A percentile compares a stretch with the other conserved stretches of the same genome.
phyloP scores from a whole-genome alignment of 2,329 filamentous ascomycete species.

The Cordyceps fumosorosea region DNA sequence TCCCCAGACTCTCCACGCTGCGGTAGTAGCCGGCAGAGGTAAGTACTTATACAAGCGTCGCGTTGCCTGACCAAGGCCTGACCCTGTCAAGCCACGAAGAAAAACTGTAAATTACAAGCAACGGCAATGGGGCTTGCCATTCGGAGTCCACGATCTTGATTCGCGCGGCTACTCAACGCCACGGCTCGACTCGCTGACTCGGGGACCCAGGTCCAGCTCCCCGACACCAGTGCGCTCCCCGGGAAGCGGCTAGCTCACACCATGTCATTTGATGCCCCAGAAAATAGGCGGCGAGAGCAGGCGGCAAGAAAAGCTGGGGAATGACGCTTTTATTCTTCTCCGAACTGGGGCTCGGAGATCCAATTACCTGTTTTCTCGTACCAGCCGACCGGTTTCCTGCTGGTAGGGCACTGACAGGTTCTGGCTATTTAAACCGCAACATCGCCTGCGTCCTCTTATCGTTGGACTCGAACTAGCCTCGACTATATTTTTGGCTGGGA shows the following conservation, averaged over 20 bases:
- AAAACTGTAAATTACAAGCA: not conserved
- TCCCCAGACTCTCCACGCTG: not conserved
- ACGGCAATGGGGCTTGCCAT: not conserved
- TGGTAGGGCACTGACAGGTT: not conserved
- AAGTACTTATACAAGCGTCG: not conserved
- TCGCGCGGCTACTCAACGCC: not conserved
- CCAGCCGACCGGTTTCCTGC: not conserved
- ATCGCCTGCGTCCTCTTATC: not conserved
- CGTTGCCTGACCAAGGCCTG: not conserved
- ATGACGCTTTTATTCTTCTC: not conserved
- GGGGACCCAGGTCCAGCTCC: not conserved
- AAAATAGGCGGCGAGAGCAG: not conserved
- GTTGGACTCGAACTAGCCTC: not conserved
- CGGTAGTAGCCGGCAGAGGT: no score
- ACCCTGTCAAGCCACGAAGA: not conserved
- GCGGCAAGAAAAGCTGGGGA: constrained; percentile 8
- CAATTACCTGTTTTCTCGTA: not conserved
- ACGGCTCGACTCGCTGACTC: not conserved
- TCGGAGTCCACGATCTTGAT: not conserved
- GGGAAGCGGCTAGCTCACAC: not conserved
- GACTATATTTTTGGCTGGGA: not conserved
- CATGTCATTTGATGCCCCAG: not conserved
- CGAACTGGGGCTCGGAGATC: not conserved
- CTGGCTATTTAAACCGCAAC: not conserved
- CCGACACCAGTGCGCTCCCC: not conserved